Conservation (phyloP, 495 filamentous ascomycete species). For the Aspergillus incahuasiensis region DNA sequence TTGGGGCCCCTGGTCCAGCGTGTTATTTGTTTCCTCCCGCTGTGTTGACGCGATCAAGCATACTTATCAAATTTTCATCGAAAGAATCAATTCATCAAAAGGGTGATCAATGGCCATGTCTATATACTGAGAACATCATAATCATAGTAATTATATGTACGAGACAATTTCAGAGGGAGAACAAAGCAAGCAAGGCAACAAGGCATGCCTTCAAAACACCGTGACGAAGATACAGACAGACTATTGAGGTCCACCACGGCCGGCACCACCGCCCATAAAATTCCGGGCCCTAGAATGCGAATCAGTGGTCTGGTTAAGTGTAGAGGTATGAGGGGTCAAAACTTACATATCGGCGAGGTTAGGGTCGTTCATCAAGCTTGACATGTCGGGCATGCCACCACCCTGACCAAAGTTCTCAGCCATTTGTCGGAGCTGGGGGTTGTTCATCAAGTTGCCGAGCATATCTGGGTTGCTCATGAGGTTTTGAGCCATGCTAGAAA, state of each 20-base stretch:
- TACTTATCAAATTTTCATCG: background rate
- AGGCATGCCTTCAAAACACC: background rate
- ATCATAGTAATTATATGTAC: slow-evolving; percentile 2
- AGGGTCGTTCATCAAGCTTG: slow-evolving; percentile 82
- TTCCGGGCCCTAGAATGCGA: slow-evolving; percentile 60
- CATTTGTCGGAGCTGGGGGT: slow-evolving; percentile 84
- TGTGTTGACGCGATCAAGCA: background rate
- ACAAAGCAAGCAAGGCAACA: background rate
- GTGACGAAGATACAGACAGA: background rate
- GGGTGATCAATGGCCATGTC: background rate
- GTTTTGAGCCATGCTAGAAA: slow-evolving; percentile 91
- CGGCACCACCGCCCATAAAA: slow-evolving; percentile 63
- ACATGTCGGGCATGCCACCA: slow-evolving; percentile 78
- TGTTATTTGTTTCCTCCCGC: slow-evolving; percentile 3
- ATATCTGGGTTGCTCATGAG: slow-evolving; percentile 92
- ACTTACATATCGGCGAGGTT: slow-evolving; percentile 90
- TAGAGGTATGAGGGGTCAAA: background rate
- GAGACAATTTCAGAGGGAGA: background rate
- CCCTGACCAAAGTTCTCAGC: slow-evolving; percentile 50
- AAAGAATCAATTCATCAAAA: background rate
- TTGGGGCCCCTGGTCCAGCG: slow-evolving; percentile 22
- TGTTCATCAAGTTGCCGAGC: slow-evolving; percentile 87
- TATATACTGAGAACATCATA: slow-evolving; percentile 13
- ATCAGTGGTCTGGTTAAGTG: slow-evolving; percentile 7
- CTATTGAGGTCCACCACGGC: slow-evolving; percentile 22